Evolutionary conservation across 2,329 filamentous ascomycete genomes (phyloP), one percentile per base, ranked within the genome.

Genomic region (Fusarium begoniae): DNA sequence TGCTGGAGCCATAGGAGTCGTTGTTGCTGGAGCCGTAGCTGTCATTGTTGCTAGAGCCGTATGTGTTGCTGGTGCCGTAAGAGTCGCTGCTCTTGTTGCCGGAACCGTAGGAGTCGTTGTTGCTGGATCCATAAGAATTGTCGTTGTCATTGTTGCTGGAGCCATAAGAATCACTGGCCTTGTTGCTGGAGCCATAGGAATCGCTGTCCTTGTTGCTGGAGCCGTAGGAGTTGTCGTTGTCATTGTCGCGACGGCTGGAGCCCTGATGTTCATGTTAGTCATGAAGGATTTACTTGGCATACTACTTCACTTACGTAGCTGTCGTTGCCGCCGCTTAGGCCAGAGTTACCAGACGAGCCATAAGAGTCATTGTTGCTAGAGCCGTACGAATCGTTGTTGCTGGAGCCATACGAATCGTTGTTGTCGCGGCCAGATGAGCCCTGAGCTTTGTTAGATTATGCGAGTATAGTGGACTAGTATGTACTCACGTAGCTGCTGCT

Each of bases 401-500:
- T 17, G 14, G 51, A 54, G 2, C 51, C 51, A 20, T 53, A 45
- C 8, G 44, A 45, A 26, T 63, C 48, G 6, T 24, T 40, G 37
- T 64, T 56, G 38, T 75, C 70, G 43, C 67, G 69, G 57, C 26
- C 40, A 37, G 51, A 54, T 35, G 48, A 51, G 37, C 68, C 69
- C 69, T 72, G 18, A 38, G 28, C 3, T n/a, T 13, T 15, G 22
- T 69, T 20, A 62, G 48, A n/a, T 50, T 24, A 3, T 6, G 11
- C 12, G 3, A 32, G 22, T 17, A 38, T 30, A 20, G 3, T 18
- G 4, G 32, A 38, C 24, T 15, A 37, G 18, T 38, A 22, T 38
- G 18, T 20, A 54, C 51, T 38, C 32, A 54, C 51, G 51, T 54
- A 54, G 50, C 55, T 35, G 41, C 57, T 26, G 41, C 57, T 40